Conservation (phyloP, 495 filamentous ascomycete genomes). For the Aspergillus affinis region DNA sequence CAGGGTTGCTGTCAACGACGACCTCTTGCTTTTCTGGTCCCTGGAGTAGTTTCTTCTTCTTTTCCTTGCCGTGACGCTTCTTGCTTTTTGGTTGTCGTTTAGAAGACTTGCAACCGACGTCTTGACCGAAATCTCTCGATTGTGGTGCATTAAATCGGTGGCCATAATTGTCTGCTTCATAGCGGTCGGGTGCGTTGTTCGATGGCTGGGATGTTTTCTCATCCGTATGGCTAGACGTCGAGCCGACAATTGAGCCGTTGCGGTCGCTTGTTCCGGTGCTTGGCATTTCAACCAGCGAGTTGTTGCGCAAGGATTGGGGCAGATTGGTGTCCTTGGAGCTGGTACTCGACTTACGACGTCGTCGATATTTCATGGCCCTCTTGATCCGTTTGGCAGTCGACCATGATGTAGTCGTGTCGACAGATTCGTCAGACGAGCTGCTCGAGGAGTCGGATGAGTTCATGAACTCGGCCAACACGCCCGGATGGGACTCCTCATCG, state of each 20-base stretch:
- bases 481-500: conserved; percentile 83
- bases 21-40: conserved; percentile 24
- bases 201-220: conserved; percentile 37
- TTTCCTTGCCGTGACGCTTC: conserved; percentile 37
- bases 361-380: conserved; percentile 64
- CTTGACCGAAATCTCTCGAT: conserved; percentile 35
- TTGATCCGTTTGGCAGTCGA: conserved; percentile 73
- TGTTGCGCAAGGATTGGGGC: conserved; percentile 26
- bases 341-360: conserved; percentile 70
- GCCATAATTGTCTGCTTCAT: conserved; percentile 29
- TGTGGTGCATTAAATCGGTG: conserved; percentile 23
- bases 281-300: conserved; percentile 23
- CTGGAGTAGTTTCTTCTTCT: conserved; percentile 30
- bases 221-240: conserved; percentile 37
- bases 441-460: conserved; percentile 66
- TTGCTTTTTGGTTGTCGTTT: conserved; percentile 20
- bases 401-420: conserved; percentile 65
- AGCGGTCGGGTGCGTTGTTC: conserved; percentile 35
- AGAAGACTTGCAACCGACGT: conserved; percentile 15
- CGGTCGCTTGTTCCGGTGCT: conserved; percentile 18
- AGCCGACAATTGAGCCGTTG: conserved; percentile 26
- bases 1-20: neutral
- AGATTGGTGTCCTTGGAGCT: conserved; percentile 63
- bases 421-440: conserved; percentile 63
- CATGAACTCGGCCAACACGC: conserved; percentile 77